phyloP scores from a whole-genome alignment of 2,329 filamentous ascomycete genomes.

The Aureobasidium namibiae region DNA sequence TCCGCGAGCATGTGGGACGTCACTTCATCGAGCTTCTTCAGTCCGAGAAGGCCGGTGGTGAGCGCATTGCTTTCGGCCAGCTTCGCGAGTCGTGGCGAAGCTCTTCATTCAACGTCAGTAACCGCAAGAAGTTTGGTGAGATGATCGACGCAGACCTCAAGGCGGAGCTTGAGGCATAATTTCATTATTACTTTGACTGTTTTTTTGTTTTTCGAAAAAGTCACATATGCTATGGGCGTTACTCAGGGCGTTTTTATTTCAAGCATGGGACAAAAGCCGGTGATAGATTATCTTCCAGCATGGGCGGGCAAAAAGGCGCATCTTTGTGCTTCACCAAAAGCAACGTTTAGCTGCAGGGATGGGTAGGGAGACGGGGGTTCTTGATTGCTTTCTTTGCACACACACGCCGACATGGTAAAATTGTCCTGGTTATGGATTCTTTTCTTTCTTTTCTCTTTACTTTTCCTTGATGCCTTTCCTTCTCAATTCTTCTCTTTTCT shows the following conservation, averaged over 20 bases:
- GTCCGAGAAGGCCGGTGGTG: constrained; percentile 34
- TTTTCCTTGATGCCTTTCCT: neutral
- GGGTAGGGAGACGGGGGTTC: neutral
- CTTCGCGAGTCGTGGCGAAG: constrained; percentile 47
- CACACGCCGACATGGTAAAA: constrained; percentile 7
- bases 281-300: constrained; percentile 11
- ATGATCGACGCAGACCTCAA: constrained; percentile 34
- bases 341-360: constrained; percentile 9
- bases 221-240: constrained; percentile 1
- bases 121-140: constrained; percentile 47
- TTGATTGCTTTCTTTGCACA: constrained; percentile 7
- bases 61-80: constrained; percentile 42
- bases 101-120: constrained; percentile 46
- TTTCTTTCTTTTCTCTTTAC: neutral
- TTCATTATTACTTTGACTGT: neutral
- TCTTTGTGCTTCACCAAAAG: constrained; percentile 10
- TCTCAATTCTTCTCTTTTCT: neutral
- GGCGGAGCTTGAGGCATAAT: constrained; percentile 8
- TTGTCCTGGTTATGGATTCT: neutral
- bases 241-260: neutral
- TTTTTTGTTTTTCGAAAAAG: constrained; percentile 1
- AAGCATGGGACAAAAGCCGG: constrained; percentile 10
- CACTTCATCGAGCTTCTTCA: constrained; percentile 50
- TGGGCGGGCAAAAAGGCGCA: constrained; percentile 10
- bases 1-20: constrained; percentile 45